These are phyloP conservation scores for Exophiala aquamarina DNA, from an alignment of 2,329 filamentous ascomycete genomes.

Conservation along the genomic window DNA sequence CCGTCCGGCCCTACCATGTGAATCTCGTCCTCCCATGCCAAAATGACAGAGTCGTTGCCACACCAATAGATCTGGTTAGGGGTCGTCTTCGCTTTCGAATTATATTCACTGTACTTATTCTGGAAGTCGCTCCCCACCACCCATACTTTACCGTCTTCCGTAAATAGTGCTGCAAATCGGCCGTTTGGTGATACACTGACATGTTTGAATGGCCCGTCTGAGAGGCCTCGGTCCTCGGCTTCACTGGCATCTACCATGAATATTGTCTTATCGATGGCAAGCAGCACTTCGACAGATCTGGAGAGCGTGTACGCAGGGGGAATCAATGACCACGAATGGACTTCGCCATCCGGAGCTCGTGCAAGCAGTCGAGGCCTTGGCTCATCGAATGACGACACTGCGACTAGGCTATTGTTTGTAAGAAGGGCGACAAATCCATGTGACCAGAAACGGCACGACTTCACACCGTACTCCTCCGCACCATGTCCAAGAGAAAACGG, in stretches of 20 bases:
- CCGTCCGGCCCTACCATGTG: slow-evolving; percentile 87
- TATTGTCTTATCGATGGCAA: slow-evolving; percentile 81
- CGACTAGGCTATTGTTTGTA: slow-evolving; percentile 80
- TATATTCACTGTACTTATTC: slow-evolving; percentile 85
- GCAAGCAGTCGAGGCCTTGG: slow-evolving; percentile 83
- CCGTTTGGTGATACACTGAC: slow-evolving; percentile 90
- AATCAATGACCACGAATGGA: slow-evolving; percentile 87
- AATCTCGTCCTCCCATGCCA: slow-evolving; percentile 97
- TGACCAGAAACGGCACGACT: slow-evolving; percentile 87
- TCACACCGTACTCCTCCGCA: slow-evolving; percentile 82
- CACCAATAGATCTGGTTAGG: slow-evolving; percentile 95
- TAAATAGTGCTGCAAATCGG: slow-evolving; percentile 83
- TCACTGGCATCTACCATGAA: slow-evolving; percentile 85
- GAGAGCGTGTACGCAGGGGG: slow-evolving; percentile 86
- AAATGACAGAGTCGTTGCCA: slow-evolving; percentile 86
- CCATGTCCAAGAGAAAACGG: slow-evolving; percentile 91
- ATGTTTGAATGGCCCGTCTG: slow-evolving; percentile 89
- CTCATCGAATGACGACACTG: slow-evolving; percentile 87
- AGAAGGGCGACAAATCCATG: slow-evolving; percentile 91
- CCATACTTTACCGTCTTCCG: slow-evolving; percentile 79
- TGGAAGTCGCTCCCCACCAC: slow-evolving; percentile 96
- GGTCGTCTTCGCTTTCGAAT: slow-evolving; percentile 79
- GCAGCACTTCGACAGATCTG: slow-evolving; percentile 84
- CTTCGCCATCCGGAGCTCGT: slow-evolving; percentile 70
- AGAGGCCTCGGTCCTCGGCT: slow-evolving; percentile 84